A percentile compares a stretch with the other conserved stretches of the same genome.
Conservation (phyloP, 1,284 basidiomycete species). For the Apiotrichum brassicae region DNA sequence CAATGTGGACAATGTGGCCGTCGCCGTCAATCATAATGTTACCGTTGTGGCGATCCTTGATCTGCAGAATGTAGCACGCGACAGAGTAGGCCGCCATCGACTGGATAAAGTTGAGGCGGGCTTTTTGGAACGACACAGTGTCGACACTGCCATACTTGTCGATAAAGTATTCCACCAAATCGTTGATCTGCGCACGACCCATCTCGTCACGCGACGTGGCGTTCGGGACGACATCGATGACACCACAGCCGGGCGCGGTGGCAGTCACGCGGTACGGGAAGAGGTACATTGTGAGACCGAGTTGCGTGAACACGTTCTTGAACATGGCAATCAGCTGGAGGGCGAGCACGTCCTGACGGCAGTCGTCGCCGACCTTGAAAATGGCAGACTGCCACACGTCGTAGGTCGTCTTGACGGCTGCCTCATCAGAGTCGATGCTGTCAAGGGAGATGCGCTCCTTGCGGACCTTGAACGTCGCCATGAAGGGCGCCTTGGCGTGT, state of each 20-base stretch:
- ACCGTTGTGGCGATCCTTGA: conserved; percentile 96
- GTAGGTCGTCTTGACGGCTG: conserved; percentile 55
- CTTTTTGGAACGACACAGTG: conserved; percentile 82
- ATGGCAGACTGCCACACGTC: conserved; percentile 98
- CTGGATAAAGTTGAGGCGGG: conserved; percentile 93
- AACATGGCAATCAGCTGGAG: conserved; percentile 99
- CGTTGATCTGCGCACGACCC: conserved; percentile 97
- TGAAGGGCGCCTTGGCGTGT: conserved; percentile 99
- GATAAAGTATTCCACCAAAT: conserved; percentile 89
- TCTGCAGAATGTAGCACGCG: conserved; percentile 95
- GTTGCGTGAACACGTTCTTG: conserved; percentile 87
- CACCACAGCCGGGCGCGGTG: conserved; percentile 92
- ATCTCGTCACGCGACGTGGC: conserved; percentile 98
- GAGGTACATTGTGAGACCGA: conserved; percentile 86
- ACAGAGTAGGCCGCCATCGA: conserved; percentile 99
- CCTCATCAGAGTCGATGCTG: conserved; percentile 21
- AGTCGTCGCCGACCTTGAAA: conserved; percentile 99
- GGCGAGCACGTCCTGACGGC: conserved; percentile 93
- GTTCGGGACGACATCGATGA: conserved; percentile 98
- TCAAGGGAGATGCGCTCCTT: conserved; percentile 62
- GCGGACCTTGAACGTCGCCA: conserved; percentile 98
- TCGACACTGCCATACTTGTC: conserved; percentile 88
- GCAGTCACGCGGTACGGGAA: conserved; percentile 97
- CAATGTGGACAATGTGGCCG: conserved; percentile 88
- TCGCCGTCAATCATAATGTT: conserved; percentile 99